Percentiles rank a stretch among this genome's conserved stretches.
Evolutionary conservation across 768 basidiomycete species (phyloP).

Genomic region (Wakefieldia striispora): DNA sequence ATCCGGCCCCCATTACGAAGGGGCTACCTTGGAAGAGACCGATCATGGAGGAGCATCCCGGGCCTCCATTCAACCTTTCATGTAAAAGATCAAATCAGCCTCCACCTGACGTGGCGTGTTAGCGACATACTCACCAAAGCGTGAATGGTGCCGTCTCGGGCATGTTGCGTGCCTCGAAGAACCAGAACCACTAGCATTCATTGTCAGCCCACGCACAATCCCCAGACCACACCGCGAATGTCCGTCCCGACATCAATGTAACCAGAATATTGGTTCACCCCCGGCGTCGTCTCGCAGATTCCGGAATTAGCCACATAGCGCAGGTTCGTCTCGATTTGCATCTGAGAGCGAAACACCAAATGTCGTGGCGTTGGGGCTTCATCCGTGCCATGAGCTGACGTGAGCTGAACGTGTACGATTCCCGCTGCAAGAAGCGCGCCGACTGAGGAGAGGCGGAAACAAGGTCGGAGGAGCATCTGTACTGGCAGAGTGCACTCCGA

Average conservation of each 20-base stretch:
- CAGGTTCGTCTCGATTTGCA: conserved; percentile 29
- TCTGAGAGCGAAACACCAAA: conserved; percentile 13
- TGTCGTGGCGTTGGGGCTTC: not conserved
- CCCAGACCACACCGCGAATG: conserved; percentile 13
- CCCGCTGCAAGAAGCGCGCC: no score
- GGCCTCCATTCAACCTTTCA: conserved; percentile 55
- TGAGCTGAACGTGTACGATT: no score
- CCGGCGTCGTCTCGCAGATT: conserved; percentile 63
- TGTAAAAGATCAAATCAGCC: not conserved
- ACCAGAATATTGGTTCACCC: conserved; percentile 58
- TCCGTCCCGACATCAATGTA: conserved; percentile 57
- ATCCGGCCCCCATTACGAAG: no score
- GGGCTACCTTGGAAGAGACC: no score
- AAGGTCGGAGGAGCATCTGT: no score
- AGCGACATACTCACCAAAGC: conserved; percentile 45
- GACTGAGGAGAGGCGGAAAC: no score
- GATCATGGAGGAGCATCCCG: conserved; percentile 63
- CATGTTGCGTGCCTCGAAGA: conserved; percentile 59
- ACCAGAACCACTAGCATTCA: conserved; percentile 63
- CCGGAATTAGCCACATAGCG: conserved; percentile 58
- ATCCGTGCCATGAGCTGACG: no score
- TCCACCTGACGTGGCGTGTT: not conserved
- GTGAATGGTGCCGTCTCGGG: conserved; percentile 66
- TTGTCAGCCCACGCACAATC: not conserved
- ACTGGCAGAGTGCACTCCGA: no score